A percentile compares a stretch with the other conserved stretches of the same genome.
Conservation (phyloP, 2,329 filamentous ascomycete genomes). For the Westerdykella sp. region DNA sequence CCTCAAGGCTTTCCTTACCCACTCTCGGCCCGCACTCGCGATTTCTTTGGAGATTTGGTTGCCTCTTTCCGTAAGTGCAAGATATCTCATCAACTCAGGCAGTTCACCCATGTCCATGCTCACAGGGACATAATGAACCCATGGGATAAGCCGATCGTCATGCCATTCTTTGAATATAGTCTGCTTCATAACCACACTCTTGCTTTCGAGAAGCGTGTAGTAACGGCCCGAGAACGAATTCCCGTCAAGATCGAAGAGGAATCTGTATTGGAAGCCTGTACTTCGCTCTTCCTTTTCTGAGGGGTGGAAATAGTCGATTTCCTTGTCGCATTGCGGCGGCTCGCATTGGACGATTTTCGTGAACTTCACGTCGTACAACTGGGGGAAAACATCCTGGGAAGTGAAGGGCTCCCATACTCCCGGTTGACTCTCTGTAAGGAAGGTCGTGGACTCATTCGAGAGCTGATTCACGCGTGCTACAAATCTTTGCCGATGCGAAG, state of each 20-base stretch:
- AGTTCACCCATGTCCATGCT: slow-evolving; percentile 54
- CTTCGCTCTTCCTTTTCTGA: slow-evolving; percentile 1
- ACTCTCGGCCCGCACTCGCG: slow-evolving; percentile 26
- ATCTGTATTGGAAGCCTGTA: slow-evolving; percentile 4
- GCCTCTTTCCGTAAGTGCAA: slow-evolving; percentile 18
- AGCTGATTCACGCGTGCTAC: neutral
- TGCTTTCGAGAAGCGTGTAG: slow-evolving; percentile 57
- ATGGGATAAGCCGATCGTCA: slow-evolving; percentile 60
- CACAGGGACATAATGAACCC: slow-evolving; percentile 72
- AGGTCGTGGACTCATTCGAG: neutral
- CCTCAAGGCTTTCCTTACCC: slow-evolving; percentile 31
- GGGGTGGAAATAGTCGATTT: slow-evolving; percentile 12
- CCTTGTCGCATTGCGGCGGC: slow-evolving; percentile 36
- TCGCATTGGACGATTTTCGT: slow-evolving; percentile 45
- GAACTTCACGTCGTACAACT: slow-evolving; percentile 43
- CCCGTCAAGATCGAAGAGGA: slow-evolving; percentile 68
- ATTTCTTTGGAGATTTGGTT: slow-evolving; percentile 28
- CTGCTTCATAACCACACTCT: slow-evolving; percentile 67
- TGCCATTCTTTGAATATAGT: slow-evolving; percentile 79
- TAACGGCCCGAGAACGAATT: slow-evolving; percentile 44
- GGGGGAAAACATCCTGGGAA: neutral
- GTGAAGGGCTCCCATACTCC: neutral
- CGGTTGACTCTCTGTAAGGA: neutral
- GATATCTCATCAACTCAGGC: slow-evolving; percentile 10
- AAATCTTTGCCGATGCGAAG: neutral